phyloP scores from a whole-genome alignment of 2,329 filamentous ascomycete species.

The Penicillium sp. region DNA sequence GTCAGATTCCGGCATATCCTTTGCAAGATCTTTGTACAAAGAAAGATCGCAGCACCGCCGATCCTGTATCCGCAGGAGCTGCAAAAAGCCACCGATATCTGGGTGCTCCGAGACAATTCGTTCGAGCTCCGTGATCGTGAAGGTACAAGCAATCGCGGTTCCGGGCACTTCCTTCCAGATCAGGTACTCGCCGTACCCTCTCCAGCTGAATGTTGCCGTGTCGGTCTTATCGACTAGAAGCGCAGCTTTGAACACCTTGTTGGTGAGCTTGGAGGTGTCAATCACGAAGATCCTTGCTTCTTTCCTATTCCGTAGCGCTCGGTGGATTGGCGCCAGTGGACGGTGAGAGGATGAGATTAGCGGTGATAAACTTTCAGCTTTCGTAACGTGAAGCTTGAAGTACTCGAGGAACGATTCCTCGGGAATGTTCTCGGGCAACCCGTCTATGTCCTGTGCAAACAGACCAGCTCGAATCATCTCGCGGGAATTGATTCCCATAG shows the following conservation, averaged over 20 bases:
- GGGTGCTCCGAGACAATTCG: conserved; percentile 10
- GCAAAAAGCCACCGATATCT: conserved; percentile 26
- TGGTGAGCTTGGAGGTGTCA: conserved; percentile 25
- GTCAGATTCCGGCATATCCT: background rate
- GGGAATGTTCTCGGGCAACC: too few relatives aligned
- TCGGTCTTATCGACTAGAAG: conserved; percentile 18
- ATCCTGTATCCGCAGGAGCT: conserved; percentile 19
- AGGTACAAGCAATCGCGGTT: conserved; percentile 27
- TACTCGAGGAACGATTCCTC: conserved; percentile 16
- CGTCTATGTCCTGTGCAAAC: conserved; percentile 13
- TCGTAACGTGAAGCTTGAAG: conserved; percentile 26
- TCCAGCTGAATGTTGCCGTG: conserved; percentile 10
- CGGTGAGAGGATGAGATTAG: conserved; percentile 34
- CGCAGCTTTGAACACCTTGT: conserved; percentile 26
- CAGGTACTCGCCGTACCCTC: conserved; percentile 33
- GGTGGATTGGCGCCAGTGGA: conserved; percentile 30
- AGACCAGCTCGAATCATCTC: conserved; percentile 24
- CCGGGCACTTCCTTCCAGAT: conserved; percentile 32
- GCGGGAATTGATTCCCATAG: conserved; percentile 30
- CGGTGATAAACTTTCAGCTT: conserved; percentile 16
- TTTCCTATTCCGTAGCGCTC: conserved; percentile 23
- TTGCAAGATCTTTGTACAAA: conserved; percentile 16
- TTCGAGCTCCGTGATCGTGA: conserved; percentile 24
- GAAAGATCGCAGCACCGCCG: background rate
- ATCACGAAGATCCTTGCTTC: conserved; percentile 30